Conservation (phyloP, 768 basidiomycete species). For the Rhodosporidiobolus odoratus region DNA sequence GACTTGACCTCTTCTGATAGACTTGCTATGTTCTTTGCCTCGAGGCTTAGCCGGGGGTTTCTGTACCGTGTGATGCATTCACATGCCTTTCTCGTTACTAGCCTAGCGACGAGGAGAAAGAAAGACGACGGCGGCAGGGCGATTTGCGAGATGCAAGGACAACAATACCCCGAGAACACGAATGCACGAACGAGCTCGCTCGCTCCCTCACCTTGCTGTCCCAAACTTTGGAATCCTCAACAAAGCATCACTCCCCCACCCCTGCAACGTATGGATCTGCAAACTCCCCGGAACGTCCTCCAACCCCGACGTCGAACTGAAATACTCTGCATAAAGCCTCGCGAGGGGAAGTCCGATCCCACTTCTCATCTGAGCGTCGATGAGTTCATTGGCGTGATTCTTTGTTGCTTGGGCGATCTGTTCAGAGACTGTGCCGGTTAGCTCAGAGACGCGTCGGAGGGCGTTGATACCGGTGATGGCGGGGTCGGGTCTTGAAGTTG, state of each 20-base stretch:
- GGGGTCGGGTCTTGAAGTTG: not conserved
- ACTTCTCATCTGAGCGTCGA: constrained; percentile 28
- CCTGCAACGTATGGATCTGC: constrained; percentile 32
- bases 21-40: too few species aligned
- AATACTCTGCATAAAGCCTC: constrained; percentile 40
- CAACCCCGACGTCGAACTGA: not conserved
- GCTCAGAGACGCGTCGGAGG: constrained; percentile 7
- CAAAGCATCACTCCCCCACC: constrained; percentile 34
- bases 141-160: too few species aligned
- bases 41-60: too few species aligned
- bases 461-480: constrained; percentile 8
- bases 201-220: not conserved
- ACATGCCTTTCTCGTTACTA: too few species aligned
- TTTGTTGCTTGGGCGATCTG: too few species aligned
- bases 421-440: constrained; percentile 20
- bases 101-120: too few species aligned
- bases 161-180: too few species aligned
- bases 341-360: constrained; percentile 39
- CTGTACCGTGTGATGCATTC: too few species aligned
- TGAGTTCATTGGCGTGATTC: constrained; percentile 44
- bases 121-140: too few species aligned
- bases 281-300: constrained; percentile 14
- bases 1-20: too few species aligned
- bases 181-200: too few species aligned
- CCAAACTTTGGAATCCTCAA: constrained; percentile 34